Evolutionary conservation across 2,329 filamentous ascomycete genomes (phyloP).

Genomic region (Colletotrichum sp.): DNA sequence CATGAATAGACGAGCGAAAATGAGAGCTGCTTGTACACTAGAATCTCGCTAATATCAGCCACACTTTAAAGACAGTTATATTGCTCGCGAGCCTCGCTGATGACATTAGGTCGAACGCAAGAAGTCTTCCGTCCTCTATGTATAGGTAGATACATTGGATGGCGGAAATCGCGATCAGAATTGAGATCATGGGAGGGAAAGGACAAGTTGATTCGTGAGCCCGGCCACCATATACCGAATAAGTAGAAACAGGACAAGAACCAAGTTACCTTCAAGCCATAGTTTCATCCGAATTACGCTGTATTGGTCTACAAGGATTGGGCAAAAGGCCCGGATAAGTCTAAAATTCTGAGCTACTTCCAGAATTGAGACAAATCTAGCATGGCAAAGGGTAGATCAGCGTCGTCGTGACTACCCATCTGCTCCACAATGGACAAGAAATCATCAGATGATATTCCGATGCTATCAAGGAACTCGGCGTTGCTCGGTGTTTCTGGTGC

Average conservation of each 20-base stretch:
- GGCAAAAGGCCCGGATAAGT: neutral
- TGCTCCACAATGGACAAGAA: constrained; percentile 42
- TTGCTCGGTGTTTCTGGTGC: constrained; percentile 22
- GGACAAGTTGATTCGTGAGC: no score
- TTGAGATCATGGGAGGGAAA: neutral
- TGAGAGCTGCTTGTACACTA: neutral
- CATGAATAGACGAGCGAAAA: neutral
- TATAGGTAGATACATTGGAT: neutral
- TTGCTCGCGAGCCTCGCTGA: neutral
- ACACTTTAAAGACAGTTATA: neutral
- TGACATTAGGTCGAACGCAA: neutral
- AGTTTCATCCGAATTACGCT: neutral
- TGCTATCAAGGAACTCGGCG: constrained; percentile 36
- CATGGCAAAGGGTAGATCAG: neutral
- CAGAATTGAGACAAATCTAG: neutral
- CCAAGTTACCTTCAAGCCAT: neutral
- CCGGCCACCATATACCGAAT: neutral
- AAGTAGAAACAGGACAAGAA: neutral
- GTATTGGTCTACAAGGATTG: no score
- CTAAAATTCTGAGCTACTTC: neutral
- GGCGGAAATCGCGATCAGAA: neutral
- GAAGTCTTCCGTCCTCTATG: no score
- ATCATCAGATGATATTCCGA: constrained; percentile 43
- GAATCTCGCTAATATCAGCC: neutral
- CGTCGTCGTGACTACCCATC: constrained; percentile 24